Conservation (phyloP, 805 yeast species). For the Teunomyces pallodes region DNA sequence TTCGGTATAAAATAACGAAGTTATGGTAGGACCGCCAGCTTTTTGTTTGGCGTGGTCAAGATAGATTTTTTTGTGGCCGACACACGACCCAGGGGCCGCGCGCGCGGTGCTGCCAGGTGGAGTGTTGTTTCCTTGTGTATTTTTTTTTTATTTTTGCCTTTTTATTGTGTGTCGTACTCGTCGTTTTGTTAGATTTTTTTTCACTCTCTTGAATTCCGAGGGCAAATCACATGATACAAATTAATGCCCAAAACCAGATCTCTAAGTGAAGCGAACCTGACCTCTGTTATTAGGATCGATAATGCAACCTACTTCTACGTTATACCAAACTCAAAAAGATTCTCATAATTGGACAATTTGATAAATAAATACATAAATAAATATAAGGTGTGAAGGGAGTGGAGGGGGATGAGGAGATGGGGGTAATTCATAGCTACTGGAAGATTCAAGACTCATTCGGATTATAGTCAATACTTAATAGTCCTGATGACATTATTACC, state of each 20-base stretch:
- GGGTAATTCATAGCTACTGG: not conserved
- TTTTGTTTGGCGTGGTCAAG: constrained; percentile 2
- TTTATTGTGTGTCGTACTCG: not conserved
- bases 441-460: not conserved
- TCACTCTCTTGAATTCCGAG: no score
- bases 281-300: no score
- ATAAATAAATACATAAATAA: no score
- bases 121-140: not conserved
- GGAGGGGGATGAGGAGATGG: not conserved
- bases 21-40: not conserved
- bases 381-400: no score
- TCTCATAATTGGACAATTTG: no score
- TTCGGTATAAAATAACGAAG: not conserved
- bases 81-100: constrained; percentile 1
- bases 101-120: not conserved
- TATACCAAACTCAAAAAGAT: no score
- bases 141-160: not conserved
- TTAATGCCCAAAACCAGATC: no score
- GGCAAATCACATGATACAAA: no score
- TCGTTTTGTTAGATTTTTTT: no score
- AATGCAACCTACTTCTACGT: no score
- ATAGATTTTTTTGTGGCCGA: not conserved
- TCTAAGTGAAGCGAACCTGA: no score
- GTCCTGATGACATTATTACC: not conserved
- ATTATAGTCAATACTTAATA: not conserved